Base-by-base conservation (phyloP, 2,329 filamentous ascomycete species). In the Botrytis paeoniae region DNA sequence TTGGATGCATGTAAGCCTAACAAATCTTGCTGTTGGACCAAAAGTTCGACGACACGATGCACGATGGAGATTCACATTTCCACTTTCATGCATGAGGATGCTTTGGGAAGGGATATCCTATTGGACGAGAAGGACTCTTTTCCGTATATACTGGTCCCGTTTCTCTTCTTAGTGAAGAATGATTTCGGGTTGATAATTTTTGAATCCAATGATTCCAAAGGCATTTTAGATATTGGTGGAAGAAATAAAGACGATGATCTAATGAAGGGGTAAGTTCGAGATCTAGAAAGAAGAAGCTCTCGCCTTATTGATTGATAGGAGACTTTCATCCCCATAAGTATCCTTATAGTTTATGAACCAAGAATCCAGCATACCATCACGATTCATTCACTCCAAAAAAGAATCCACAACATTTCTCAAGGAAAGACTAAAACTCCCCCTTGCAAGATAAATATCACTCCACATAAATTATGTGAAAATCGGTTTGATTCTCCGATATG, bases 31-130 rank as follows among this genome's bases (percentile, higher is more conserved):
- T 6, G n/a, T 48, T 72, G 39, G n/a, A 68, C 70, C 70, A 72
- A 60, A 72, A 72, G 62, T 32, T 72, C 32, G 20, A 72, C 70
- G 70, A 72, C 70, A 72, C 70, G 70, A 72, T 68, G 54, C 62
- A 48, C 37, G 57, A 60, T 43, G 62, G 70, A 68, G 70, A 45
- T 43, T 48, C 18, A 35, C 20, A 48, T 68, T 68, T 68, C 64
- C 64, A 68, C 45, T 39, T 12, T 39, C 16, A 57, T 68, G 65
- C 48, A 68, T 68, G 65, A 68, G 35, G 65, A 29, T 54, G 64
- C 48, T 10, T 68, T 51, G n/a, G 64, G 70, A 64, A 68, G 39
- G 32, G 12, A 14, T 14, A 69, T 48, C 70, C 62, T 37, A 72
- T 72, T 72, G 65, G 65, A 22, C 39, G 25, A 29, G 12, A 32